Evolutionary conservation across 2,329 filamentous ascomycete genomes (phyloP), one percentile per base, ranked within the genome.

Genomic region (Sclerotinia minor): DNA sequence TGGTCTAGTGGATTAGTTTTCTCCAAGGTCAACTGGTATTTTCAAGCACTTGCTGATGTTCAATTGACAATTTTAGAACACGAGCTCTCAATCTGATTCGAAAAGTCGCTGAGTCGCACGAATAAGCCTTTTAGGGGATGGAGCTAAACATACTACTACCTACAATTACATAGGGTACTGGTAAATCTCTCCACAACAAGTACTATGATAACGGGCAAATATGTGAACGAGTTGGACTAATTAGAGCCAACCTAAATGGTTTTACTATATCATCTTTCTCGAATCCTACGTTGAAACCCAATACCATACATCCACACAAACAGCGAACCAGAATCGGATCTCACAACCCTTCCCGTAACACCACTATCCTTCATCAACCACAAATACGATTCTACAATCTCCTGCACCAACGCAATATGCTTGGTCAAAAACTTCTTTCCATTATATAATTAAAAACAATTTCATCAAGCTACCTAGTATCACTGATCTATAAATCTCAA

Each of bases 21-120:
- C 89, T 19, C 85, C 32, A 88, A 76, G 87, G 89, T 75, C 87
- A 89, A 75, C 72, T 89, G 32, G 78, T 88, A 3, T 24, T 87
- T 88, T 72, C 86, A 89, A 75, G 83, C 84, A 5, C 77, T 89
- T 13, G 83, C 84, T 1, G 79, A 82, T 17, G 85, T 84, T 0
- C 78, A 75, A 63, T 85, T 85, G 15, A 70, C 47, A 35, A 74
- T 76, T 63, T 68, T 71, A 15, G 71, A 71, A 13, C 38, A 21
- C 24, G 55, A 50, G 38, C 45, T 58, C n/a, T 44, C 17, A 19
- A 4, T 15, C 47, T 35, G 53, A 59, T 44, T 29, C 26, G 19
- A 32, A 21, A 35, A 53, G 26, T 61, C 54, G 77, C 52, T 80
- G 64, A 84, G 87, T 69, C 81, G 79, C 70, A 79, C 78, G 2